Conservation (phyloP, 305 asterid species). For the Fraxinus angustifolia region DNA sequence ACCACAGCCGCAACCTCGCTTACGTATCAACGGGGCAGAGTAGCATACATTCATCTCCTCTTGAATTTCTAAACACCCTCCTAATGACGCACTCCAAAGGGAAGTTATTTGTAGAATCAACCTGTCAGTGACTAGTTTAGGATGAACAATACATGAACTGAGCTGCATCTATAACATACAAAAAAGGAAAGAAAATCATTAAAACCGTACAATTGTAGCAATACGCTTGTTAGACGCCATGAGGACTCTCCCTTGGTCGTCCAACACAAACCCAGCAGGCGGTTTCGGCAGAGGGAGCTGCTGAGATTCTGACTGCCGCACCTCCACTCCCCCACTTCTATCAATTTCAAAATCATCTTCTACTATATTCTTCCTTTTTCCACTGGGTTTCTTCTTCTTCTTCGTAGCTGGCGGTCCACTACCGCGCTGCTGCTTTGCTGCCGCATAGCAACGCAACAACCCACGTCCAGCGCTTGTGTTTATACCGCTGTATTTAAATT, state of each 20-base stretch:
- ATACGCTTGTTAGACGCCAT: constrained; percentile 81
- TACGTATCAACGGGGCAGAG: constrained; percentile 97
- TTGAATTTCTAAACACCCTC: constrained; percentile 70
- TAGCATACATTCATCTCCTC: constrained; percentile 81
- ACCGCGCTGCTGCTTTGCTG: constrained; percentile 53
- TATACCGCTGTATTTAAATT: constrained; percentile 13
- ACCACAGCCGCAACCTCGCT: constrained; percentile 31
- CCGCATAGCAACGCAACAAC: constrained; percentile 38
- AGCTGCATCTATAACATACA: background rate
- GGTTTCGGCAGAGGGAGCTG: constrained; percentile 83
- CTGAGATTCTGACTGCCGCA: constrained; percentile 28
- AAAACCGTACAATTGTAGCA: constrained; percentile 67
- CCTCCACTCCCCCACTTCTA: constrained; percentile 40
- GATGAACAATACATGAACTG: constrained; percentile 1
- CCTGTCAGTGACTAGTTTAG: constrained; percentile 44
- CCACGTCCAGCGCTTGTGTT: constrained; percentile 24
- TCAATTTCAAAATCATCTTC: constrained; percentile 51
- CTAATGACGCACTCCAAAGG: constrained; percentile 87
- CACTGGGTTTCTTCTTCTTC: constrained; percentile 46
- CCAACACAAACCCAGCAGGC: constrained; percentile 87
- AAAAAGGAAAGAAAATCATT: background rate
- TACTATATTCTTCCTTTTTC: constrained; percentile 23
- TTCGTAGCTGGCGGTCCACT: constrained; percentile 35
- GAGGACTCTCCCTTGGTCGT: constrained; percentile 81
- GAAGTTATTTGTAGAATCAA: constrained; percentile 72